Percentiles rank a stretch among this genome's conserved stretches.
These are phyloP conservation scores for Betula pendula DNA, from an alignment of 306 rosid genomes.

Conservation along the genomic window DNA sequence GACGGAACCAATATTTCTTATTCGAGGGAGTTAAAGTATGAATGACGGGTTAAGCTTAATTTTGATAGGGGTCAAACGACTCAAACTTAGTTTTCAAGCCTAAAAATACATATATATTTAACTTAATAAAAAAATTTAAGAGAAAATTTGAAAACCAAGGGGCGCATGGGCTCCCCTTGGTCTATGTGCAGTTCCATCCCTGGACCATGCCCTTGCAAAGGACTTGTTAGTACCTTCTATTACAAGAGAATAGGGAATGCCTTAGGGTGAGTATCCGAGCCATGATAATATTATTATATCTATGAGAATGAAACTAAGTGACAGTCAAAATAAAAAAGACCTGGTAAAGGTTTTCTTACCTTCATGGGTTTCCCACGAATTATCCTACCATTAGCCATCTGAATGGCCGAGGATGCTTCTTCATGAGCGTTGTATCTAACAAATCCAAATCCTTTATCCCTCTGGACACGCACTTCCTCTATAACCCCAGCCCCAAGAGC, in stretches of 20 bases:
- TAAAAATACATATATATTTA: too few relatives aligned
- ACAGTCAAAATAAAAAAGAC: constrained; percentile 25
- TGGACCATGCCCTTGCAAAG: not conserved
- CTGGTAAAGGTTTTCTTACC: constrained; percentile 38
- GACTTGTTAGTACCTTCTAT: not conserved
- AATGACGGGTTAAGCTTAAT: too few relatives aligned
- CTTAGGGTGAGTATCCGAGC: constrained; percentile 14
- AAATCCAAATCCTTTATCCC: constrained; percentile 71
- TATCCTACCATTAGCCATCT: constrained; percentile 58
- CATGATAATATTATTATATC: not conserved
- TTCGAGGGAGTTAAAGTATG: too few relatives aligned
- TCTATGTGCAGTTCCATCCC: too few relatives aligned
- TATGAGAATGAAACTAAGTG: constrained; percentile 14
- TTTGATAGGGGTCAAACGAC: too few relatives aligned
- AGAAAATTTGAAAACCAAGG: too few relatives aligned
- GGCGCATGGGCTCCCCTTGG: too few relatives aligned
- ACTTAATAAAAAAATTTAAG: too few relatives aligned
- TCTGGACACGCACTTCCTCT: constrained; percentile 66
- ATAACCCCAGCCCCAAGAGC: constrained; percentile 58
- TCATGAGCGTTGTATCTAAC: constrained; percentile 60
- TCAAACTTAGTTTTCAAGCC: too few relatives aligned
- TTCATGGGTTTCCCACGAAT: constrained; percentile 57
- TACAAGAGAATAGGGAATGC: not conserved
- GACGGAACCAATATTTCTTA: too few relatives aligned
- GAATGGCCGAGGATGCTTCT: constrained; percentile 64